Conservation (phyloP, 805 yeast species). For the Metschnikowia borealis region DNA sequence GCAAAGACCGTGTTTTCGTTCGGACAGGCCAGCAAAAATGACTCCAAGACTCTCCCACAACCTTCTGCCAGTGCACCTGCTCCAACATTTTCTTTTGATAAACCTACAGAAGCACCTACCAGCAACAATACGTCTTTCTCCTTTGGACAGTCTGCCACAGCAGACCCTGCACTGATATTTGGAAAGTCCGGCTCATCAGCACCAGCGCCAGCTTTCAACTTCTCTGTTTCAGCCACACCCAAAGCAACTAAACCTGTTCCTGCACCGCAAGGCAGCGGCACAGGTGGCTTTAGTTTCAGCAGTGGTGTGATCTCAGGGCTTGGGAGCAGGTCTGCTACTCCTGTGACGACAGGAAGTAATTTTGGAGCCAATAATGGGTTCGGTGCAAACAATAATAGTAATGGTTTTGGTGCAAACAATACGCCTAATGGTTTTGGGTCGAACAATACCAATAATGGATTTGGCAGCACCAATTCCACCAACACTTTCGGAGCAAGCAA, state of each 20-base stretch:
- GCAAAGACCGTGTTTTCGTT: conserved; percentile 14
- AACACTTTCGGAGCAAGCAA: conserved; percentile 1
- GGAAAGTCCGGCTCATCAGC: conserved; percentile 17
- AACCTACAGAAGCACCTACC: conserved; percentile 1
- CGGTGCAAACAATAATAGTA: neutral
- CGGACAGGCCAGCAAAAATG: conserved; percentile 6
- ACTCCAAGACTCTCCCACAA: neutral
- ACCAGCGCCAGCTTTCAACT: conserved; percentile 16
- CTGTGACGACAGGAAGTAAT: conserved; percentile 6
- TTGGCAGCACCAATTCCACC: too few species aligned
- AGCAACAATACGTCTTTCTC: conserved; percentile 10
- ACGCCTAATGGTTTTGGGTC: too few species aligned
- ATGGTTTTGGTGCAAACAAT: neutral
- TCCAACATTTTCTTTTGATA: conserved; percentile 12
- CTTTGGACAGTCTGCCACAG: conserved; percentile 22
- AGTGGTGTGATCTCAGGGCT: conserved; percentile 5
- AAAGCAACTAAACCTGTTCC: conserved; percentile 5
- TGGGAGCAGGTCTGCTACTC: conserved; percentile 13
- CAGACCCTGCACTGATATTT: conserved; percentile 32
- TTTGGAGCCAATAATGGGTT: conserved; percentile 3
- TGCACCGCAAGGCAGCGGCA: conserved; percentile 1
- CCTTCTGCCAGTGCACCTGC: conserved; percentile 5
- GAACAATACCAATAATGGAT: too few species aligned
- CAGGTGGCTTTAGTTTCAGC: conserved; percentile 14
- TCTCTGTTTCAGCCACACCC: conserved; percentile 5